Evolutionary conservation across 805 yeast species (phyloP), one percentile per base, ranked within the genome.

Genomic region (Kuraishia cidri): DNA sequence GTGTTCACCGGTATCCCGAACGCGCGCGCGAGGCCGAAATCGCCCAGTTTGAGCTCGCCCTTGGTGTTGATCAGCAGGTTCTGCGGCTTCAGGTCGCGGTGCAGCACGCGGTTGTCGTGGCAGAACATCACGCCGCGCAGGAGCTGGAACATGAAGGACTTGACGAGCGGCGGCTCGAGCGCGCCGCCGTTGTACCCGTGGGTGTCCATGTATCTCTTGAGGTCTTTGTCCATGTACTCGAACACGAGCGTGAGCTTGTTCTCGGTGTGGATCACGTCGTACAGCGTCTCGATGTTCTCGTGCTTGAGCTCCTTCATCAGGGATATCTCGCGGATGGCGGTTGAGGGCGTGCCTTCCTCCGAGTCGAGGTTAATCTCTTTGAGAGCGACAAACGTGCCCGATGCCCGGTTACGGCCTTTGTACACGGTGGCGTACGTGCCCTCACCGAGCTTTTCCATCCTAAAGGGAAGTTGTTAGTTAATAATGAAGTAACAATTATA

Each of bases 361-460:
- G 94, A 80, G 52, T 92, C 98, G 39, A 90, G 66, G 47, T 82
- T 83, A 60, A 92, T 92, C 55, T 92, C 97, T 54, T 92, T 92
- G 47, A 92, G 65, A 0, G 98, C 98, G 13, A 92, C 98, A 13
- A 88, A 67, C 35, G 84, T 87, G 32, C 87, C 96, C 19, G 88
- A 80, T 47, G 79, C 75, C 40, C 84, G 74, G 55, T 84, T 92
- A 50, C 86, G 74, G 26, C 83, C 98, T 50, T 90, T 92, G 64
- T 90, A 92, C 22, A 92, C 98, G n/a, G 96, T 94, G 47, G 98
- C 98, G 60, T 92, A 92, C 1, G 98, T 85, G 31, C 95, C 95
- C 60, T 85, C 95, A 26, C 95, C 95, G 24, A 85, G 69, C 62
- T 85, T 85, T 54, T 86, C 95, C 35, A 84, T 71, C 55, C 63